Base-by-base conservation (phyloP, 2,329 filamentous ascomycete species). In the Verticillium klebahnii region DNA sequence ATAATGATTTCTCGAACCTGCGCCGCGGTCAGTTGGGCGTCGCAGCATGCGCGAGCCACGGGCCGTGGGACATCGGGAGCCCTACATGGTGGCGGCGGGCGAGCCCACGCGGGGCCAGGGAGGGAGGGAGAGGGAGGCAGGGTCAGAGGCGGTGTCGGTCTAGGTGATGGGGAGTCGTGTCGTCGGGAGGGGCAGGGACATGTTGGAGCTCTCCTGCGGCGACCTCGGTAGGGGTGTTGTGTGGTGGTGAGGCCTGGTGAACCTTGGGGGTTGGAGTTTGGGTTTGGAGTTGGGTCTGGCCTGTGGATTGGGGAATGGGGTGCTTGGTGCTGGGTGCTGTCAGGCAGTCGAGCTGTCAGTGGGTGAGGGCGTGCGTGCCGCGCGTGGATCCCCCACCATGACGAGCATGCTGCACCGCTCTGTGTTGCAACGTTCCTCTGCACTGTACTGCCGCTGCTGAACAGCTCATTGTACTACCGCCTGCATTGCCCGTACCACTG, bases 1-100 rank as follows among this genome's bases (percentile, higher is more conserved):
- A 97, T 23, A 99, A 86, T 52, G 95, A 97, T 79, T 99, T 99
- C 78, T 99, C 95, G 80, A 99, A 99, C 95, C 93, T 98, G 66
- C 56, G 64, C 75, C 17, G 25, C 2, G 3, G 31, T 56, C 54
- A 56, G 29, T 56, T 19, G 45, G 19, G 19, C 7, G 2, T 50
- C 17, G 45, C 19, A 9, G n/a, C 7, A 36, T 50, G 45, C 45
- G 45, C 45, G 29, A 29, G 29, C 29, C 29, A 29, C 5, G 29
- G 29, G 29, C 29, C 29, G 29, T 29, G 19, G 19, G 45, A 23
- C 19, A 25, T 50, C 8, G 45, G 45, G 45, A 6, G 14, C 25
- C 54, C 12, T 60, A 63, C 62, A 63, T 63, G 37, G 56, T 61
- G 56, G 31, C 37, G 32, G 58, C 57, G 62, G 32, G 37, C 58